These are phyloP conservation scores for Ustilago hordei DNA, from an alignment of 1,284 basidiomycete genomes.

Conservation along the genomic window DNA sequence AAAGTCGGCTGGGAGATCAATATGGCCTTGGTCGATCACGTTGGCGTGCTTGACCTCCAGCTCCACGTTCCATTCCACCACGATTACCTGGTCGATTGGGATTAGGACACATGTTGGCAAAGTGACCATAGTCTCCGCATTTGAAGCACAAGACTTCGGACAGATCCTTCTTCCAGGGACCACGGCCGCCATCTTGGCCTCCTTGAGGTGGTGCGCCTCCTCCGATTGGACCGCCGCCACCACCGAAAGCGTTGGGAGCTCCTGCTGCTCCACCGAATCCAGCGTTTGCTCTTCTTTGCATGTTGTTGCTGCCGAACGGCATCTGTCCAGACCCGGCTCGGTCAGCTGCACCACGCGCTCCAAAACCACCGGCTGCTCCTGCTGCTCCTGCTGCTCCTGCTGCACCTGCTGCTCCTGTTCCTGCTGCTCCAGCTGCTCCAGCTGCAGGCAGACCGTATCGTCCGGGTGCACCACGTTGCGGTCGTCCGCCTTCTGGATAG, in stretches of 20 bases:
- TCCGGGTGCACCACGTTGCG: conserved; percentile 27
- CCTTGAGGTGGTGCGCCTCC: neutral
- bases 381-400: neutral
- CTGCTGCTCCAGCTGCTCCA: neutral
- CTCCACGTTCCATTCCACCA: conserved; percentile 56
- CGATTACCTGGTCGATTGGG: conserved; percentile 59
- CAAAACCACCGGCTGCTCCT: conserved; percentile 6
- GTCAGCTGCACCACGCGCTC: conserved; percentile 7
- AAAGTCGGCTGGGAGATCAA: neutral
- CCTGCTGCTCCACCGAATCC: conserved; percentile 3
- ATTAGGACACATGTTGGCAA: conserved; percentile 66
- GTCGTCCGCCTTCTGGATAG: conserved; percentile 28
- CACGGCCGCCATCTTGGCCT: conserved; percentile 29
- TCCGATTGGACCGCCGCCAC: neutral
- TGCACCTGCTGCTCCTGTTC: neutral
- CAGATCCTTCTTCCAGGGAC: conserved; percentile 54
- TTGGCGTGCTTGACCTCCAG: conserved; percentile 37
- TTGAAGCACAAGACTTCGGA: conserved; percentile 67
- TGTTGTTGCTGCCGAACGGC: conserved; percentile 15
- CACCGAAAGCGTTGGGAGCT: neutral
- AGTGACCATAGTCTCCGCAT: conserved; percentile 66
- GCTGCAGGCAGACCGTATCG: conserved; percentile 28
- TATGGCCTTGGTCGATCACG: conserved; percentile 38
- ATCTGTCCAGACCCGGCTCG: conserved; percentile 8
- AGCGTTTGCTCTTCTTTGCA: conserved; percentile 23